Conservation (phyloP, 2,329 filamentous ascomycete genomes). For the Parascedosporium putredinis region DNA sequence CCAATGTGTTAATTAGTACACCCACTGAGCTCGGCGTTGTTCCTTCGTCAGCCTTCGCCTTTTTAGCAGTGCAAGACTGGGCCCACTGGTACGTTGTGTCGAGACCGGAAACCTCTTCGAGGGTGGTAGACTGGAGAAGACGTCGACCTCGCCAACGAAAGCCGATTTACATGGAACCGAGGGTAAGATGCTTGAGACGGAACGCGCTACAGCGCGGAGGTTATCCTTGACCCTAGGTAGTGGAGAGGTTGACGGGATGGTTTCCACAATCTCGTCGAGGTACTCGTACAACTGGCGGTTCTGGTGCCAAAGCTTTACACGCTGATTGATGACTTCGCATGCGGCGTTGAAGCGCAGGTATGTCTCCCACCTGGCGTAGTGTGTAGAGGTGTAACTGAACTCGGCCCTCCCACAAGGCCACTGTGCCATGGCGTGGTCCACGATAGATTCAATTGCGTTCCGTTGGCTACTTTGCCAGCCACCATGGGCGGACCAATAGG, state of each 20-base stretch:
- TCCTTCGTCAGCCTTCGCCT: too few species aligned
- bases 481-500: too few species aligned
- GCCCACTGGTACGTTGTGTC: too few species aligned
- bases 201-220: too few species aligned
- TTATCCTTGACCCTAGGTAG: neutral
- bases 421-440: neutral
- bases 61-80: too few species aligned
- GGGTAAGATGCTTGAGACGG: too few species aligned
- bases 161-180: too few species aligned
- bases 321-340: neutral
- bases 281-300: constrained; percentile 17
- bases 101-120: neutral
- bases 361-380: neutral
- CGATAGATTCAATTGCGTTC: neutral
- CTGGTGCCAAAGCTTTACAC: constrained; percentile 14
- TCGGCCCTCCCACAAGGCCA: constrained; percentile 6
- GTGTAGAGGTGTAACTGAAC: too few species aligned
- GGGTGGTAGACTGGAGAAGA: neutral
- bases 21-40: too few species aligned
- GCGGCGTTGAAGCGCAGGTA: neutral
- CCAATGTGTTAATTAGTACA: neutral
- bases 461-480: too few species aligned
- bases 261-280: constrained; percentile 8
- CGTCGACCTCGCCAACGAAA: neutral
- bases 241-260: neutral